phyloP scores from a whole-genome alignment of 1,139 yeast species.

The Lodderomyces elongisporus region DNA sequence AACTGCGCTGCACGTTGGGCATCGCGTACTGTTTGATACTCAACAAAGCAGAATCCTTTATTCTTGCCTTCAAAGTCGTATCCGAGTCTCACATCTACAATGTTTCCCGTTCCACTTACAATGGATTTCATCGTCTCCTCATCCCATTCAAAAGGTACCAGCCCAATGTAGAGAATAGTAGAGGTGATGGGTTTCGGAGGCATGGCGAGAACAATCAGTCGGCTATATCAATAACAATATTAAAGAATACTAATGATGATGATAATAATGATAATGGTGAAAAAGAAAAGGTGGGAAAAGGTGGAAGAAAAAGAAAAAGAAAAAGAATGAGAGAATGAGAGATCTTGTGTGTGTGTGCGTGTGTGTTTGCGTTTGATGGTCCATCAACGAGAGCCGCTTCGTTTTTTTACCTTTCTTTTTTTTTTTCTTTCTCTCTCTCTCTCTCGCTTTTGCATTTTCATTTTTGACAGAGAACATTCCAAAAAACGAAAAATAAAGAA shows the following conservation, averaged over 20 bases:
- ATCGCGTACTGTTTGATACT: conserved; percentile 47
- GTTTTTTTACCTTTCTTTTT: too few species aligned
- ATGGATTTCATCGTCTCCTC: conserved; percentile 51
- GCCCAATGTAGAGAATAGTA: conserved; percentile 53
- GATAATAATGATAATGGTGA: background rate
- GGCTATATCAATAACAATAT: too few species aligned
- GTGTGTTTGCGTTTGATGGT: too few species aligned
- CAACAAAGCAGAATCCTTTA: conserved; percentile 63
- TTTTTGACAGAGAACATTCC: too few species aligned
- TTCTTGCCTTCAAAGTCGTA: conserved; percentile 59
- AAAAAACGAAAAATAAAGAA: too few species aligned
- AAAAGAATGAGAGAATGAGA: conserved; percentile 1
- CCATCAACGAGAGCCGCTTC: too few species aligned
- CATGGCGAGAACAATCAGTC: conserved; percentile 4
- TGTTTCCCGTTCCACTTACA: conserved; percentile 60
- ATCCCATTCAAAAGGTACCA: conserved; percentile 62
- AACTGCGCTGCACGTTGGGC: conserved; percentile 46
- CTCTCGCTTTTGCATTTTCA: too few species aligned
- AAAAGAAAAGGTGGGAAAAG: conserved; percentile 2
- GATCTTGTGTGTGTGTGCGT: too few species aligned
- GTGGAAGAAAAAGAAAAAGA: too few species aligned
- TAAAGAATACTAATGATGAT: too few species aligned
- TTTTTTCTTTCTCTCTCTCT: too few species aligned
- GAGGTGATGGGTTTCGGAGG: conserved; percentile 16
- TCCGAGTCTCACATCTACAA: conserved; percentile 59